Evolutionary conservation across 176 grass and related monocot genomes (phyloP).

Genomic region (Typha latifolia): DNA sequence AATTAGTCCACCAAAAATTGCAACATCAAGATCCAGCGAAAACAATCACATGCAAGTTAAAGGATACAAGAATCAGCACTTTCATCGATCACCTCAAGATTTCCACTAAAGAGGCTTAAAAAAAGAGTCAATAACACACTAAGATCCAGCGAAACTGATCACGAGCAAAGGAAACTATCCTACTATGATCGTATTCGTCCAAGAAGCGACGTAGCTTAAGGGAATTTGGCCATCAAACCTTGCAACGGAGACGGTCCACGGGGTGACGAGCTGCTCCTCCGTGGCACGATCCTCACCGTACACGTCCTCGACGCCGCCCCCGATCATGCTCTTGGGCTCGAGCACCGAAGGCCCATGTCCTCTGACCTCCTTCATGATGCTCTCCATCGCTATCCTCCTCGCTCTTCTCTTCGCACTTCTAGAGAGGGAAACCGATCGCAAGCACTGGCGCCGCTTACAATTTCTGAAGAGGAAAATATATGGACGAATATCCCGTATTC

Average conservation of each 20-base stretch:
- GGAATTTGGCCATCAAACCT: conserved; percentile 16
- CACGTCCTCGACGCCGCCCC: conserved; percentile 40
- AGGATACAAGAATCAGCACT: no score
- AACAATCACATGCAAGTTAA: no score
- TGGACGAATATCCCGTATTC: no score
- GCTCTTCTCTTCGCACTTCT: background rate
- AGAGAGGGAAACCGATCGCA: background rate
- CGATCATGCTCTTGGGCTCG: conserved; percentile 16
- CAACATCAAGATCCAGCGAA: no score
- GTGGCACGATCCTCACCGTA: conserved; percentile 45
- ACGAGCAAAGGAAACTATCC: no score
- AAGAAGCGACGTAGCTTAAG: background rate
- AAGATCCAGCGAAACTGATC: no score
- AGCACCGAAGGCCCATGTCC: conserved; percentile 9
- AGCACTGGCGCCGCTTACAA: no score
- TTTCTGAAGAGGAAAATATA: no score
- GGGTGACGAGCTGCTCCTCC: conserved; percentile 48
- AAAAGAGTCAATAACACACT: no score
- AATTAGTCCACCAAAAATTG: no score
- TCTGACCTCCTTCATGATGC: conserved; percentile 24
- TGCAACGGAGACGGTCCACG: conserved; percentile 57
- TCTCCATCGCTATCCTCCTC: background rate
- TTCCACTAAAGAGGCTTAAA: no score
- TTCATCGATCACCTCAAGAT: no score
- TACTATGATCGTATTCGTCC: background rate